Base-by-base conservation (phyloP, 1,139 yeast species). In the Protomyces macrosporus region DNA sequence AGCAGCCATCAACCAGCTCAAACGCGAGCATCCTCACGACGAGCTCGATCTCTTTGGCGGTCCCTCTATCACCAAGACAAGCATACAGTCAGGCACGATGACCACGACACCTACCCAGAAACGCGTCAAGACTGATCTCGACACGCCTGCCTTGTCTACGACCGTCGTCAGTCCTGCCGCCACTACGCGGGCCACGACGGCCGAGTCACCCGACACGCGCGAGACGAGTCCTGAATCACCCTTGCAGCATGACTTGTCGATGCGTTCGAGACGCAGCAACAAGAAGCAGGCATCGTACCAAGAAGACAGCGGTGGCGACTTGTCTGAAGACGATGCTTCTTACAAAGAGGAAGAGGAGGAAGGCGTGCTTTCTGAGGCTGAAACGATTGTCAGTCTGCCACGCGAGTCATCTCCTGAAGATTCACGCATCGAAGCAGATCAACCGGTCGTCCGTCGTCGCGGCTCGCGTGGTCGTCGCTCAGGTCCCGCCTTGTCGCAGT, bases 341-440 rank as follows among this genome's bases (percentile, higher is more conserved):
- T 60, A 55, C 34, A 37, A 45, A 6, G 61, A 39, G n/a, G 64
- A 45, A 6, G 60, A 60, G n/a, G 61, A 55, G 7, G 55, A 40
- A 6, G 12, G 37, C 35, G 36, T 50, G 10, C 48, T 55, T 16
- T 48, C 60, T 4, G 50, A 37, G 32, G 48, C 45, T 10, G 39
- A 33, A 16, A 37, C 48, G 4, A 48, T 45, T 3, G 12, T 34
- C 10, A 12, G 30, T n/a, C 3, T 37, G n/a, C n/a, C 42, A 10
- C 42, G n/a, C n/a, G 33, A 30, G 10, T 5, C 9, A n/a, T 6
- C 14, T 10, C 42, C 40, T 3, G 45, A 7, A 34, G 14, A 10
- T 3, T 14, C 33, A 42, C 39, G 30, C 4, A 9, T 5, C 12
- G 53, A 52, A 23, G 55, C 39, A 55, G 37, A 50, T 6, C 32